Percentiles rank a stretch among this genome's conserved stretches.
Conservation (phyloP, 495 filamentous ascomycete genomes). For the Ascobolus immersus region DNA sequence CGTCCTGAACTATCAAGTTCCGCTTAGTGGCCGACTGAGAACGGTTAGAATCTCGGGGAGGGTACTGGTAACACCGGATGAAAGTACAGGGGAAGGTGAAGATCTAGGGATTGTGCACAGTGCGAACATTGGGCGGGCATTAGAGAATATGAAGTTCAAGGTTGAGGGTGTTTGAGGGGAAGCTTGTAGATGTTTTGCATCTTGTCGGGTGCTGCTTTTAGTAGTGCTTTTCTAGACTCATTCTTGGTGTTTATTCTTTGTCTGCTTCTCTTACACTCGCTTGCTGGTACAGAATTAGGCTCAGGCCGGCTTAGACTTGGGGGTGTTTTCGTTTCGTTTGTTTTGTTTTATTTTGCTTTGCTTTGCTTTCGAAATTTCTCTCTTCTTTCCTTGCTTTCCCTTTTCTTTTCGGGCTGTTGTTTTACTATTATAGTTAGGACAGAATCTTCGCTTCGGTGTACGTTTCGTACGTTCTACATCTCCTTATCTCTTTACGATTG, state of each 20-base stretch:
- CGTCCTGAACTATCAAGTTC: slow-evolving; percentile 66
- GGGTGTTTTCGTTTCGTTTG: slow-evolving; percentile 9
- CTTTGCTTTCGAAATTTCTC: too few species aligned
- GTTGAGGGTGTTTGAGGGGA: slow-evolving; percentile 3
- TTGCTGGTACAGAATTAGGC: slow-evolving; percentile 1
- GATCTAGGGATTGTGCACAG: too few species aligned
- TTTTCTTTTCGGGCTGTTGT: slow-evolving; percentile 4
- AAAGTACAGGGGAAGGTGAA: slow-evolving; percentile 7
- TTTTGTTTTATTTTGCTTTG: slow-evolving; percentile 7
- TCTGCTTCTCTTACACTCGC: too few species aligned
- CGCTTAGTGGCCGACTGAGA: slow-evolving; percentile 43
- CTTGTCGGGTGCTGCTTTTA: slow-evolving; percentile 2
- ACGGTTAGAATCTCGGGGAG: slow-evolving; percentile 16
- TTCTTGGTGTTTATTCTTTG: too few species aligned
- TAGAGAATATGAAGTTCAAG: slow-evolving; percentile 1
- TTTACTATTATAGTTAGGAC: slow-evolving; percentile 8
- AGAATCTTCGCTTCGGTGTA: too few species aligned
- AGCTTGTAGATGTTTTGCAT: slow-evolving; percentile 5
- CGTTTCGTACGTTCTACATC: too few species aligned
- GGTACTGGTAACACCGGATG: slow-evolving; percentile 13
- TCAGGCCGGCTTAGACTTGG: slow-evolving; percentile 7
- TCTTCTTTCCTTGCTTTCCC: not conserved
- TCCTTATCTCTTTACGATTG: too few species aligned
- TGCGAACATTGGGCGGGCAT: slow-evolving; percentile 1
- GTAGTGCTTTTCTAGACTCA: too few species aligned